Percentiles rank a stretch among this genome's conserved stretches.
phyloP scores from a whole-genome alignment of 139 green algal species.

The Haematococcus lacustris region DNA sequence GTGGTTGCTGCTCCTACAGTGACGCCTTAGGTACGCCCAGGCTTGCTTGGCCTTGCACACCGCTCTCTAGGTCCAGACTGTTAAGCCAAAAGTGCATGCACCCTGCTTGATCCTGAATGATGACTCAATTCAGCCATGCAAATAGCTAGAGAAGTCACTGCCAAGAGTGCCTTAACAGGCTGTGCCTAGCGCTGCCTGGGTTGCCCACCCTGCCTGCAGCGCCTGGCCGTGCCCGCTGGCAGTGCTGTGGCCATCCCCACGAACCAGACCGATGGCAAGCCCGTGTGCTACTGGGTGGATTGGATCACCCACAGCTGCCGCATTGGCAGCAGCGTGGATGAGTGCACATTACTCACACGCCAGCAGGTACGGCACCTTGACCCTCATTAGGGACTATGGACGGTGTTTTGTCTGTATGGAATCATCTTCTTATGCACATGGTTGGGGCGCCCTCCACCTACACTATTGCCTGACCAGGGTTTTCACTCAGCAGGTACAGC shows the following conservation, averaged over 20 bases:
- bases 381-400: neutral
- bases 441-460: neutral
- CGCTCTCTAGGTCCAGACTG: neutral
- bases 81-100: neutral
- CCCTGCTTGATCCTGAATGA: neutral
- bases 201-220: too few species aligned
- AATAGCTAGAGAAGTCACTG: neutral
- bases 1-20: constrained; percentile 9
- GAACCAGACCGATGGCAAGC: neutral
- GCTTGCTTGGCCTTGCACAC: too few species aligned
- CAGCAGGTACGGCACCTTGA: neutral
- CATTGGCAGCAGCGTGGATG: neutral
- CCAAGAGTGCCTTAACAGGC: too few species aligned
- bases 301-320: constrained; percentile 1
- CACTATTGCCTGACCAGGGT: neutral
- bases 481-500: too few species aligned
- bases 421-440: too few species aligned
- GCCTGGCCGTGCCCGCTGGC: too few species aligned
- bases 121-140: neutral
- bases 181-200: too few species aligned
- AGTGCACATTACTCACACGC: neutral
- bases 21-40: too few species aligned
- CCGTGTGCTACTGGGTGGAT: neutral
- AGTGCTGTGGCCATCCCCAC: too few species aligned
- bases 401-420: too few species aligned